Evolutionary conservation across 163 green algal species (phyloP).

Genomic region (Volvox carteri): DNA sequence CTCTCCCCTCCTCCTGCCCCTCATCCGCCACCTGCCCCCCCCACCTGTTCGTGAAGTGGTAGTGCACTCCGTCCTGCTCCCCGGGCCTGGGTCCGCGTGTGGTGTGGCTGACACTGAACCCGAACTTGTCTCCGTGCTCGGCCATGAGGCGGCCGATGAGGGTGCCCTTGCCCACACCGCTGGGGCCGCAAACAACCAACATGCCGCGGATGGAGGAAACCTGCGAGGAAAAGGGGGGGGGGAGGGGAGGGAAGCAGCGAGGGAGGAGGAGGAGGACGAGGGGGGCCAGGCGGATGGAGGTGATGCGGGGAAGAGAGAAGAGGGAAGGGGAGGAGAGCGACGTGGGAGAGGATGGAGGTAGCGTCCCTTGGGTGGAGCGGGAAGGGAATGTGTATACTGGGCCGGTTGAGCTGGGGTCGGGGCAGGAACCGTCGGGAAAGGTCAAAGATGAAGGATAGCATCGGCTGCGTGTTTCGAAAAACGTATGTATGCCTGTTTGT

Average conservation of each 20-base stretch:
- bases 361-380: too few species aligned
- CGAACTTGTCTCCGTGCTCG: constrained; percentile 81
- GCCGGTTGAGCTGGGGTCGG: too few species aligned
- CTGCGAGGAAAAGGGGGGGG: background rate
- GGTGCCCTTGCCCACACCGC: constrained; percentile 96
- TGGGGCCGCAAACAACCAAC: constrained; percentile 93
- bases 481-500: too few species aligned
- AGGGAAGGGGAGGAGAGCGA: too few species aligned
- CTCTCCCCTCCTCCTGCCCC: background rate
- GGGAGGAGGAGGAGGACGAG: background rate
- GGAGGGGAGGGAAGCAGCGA: background rate
- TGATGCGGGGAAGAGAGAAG: background rate
- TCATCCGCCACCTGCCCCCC: background rate
- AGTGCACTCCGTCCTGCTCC: constrained; percentile 89
- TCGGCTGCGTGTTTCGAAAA: too few species aligned
- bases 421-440: too few species aligned
- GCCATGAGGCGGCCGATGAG: constrained; percentile 90
- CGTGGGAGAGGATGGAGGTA: too few species aligned
- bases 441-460: too few species aligned
- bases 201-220: constrained; percentile 49
- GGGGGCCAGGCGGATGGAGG: too few species aligned
- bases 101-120: constrained; percentile 95
- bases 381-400: too few species aligned
- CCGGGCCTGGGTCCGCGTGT: constrained; percentile 74
- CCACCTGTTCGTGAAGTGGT: constrained; percentile 84